Evolutionary conservation across 305 asterid species (phyloP).

Genomic region (Solanum chacoense): DNA sequence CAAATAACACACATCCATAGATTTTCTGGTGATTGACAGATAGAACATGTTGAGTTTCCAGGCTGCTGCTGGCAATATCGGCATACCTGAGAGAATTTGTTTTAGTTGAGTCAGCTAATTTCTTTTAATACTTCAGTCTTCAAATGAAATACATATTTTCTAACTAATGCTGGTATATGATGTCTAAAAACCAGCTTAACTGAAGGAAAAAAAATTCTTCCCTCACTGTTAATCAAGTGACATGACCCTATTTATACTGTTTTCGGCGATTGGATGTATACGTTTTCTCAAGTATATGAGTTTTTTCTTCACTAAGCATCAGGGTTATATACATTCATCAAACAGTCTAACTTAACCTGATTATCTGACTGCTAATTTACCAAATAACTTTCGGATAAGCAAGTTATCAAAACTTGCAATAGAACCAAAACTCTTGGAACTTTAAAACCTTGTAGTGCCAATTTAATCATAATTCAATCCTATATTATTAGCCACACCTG

Average conservation of each 20-base stretch:
- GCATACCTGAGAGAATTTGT: constrained; percentile 54
- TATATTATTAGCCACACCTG: background rate
- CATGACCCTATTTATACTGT: background rate
- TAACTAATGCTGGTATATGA: background rate
- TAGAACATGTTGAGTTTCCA: constrained; percentile 70
- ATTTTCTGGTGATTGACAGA: constrained; percentile 79
- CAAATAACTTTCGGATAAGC: background rate
- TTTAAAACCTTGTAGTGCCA: background rate
- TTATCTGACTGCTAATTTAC: background rate
- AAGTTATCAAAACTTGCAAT: background rate
- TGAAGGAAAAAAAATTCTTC: background rate
- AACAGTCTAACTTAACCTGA: background rate
- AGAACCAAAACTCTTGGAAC: background rate
- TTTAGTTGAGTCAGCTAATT: constrained; percentile 1
- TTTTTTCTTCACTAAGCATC: background rate
- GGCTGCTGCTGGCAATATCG: constrained; percentile 98
- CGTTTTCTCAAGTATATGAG: background rate
- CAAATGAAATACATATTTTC: background rate
- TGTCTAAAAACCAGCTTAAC: background rate
- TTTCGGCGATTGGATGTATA: background rate
- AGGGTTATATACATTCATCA: background rate
- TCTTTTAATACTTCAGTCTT: background rate
- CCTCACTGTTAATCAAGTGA: background rate
- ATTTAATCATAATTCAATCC: background rate
- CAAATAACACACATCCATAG: constrained; percentile 98